These are phyloP conservation scores for Inonotus hispidus DNA, from an alignment of 1,284 basidiomycete genomes.

Conservation along the genomic window DNA sequence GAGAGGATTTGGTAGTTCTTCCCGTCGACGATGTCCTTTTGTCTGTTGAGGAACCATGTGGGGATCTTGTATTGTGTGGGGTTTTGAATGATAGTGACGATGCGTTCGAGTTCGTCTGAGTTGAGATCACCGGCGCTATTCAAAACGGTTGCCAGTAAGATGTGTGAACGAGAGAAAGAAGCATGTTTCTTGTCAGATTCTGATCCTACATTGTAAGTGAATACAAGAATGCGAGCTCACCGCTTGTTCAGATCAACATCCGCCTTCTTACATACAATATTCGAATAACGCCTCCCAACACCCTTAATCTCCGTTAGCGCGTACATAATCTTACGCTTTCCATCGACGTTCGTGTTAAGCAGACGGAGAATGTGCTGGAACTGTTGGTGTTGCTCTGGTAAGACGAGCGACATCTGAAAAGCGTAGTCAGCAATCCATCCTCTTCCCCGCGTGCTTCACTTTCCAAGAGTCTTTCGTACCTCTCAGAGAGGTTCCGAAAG, in stretches of 20 bases:
- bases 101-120: conserved; percentile 96
- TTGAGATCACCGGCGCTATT: conserved; percentile 87
- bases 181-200: neutral
- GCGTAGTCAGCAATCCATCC: conserved; percentile 4
- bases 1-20: conserved; percentile 97
- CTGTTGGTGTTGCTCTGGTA: conserved; percentile 88
- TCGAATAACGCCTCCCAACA: conserved; percentile 98
- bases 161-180: neutral
- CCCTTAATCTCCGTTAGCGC: conserved; percentile 99
- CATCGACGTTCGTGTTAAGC: conserved; percentile 99
- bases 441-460: neutral
- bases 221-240: conserved; percentile 44
- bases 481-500: neutral
- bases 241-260: conserved; percentile 99
- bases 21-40: conserved; percentile 96
- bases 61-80: conserved; percentile 99
- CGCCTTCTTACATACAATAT: conserved; percentile 99
- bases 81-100: conserved; percentile 99
- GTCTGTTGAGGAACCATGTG: conserved; percentile 98
- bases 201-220: neutral
- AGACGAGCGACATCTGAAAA: conserved; percentile 79
- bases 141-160: neutral
- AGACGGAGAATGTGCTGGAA: conserved; percentile 98
- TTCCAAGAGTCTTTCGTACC: neutral
- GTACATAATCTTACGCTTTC: conserved; percentile 98